Evolutionary conservation across 140 eudicot genomes (phyloP), one percentile per base, ranked within the genome.

Genomic region (Flaveria floridana): DNA sequence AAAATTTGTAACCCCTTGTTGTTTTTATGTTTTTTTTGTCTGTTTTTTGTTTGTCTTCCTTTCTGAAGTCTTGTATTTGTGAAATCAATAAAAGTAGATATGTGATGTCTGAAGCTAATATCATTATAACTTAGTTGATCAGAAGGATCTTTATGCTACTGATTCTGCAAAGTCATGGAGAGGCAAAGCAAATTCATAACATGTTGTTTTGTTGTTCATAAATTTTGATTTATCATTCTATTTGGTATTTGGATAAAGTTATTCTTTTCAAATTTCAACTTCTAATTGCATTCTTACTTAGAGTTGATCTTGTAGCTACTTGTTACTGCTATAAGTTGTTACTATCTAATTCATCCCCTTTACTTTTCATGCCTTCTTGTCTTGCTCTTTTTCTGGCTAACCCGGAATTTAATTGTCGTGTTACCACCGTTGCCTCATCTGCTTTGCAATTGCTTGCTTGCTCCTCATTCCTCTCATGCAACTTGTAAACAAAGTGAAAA

Each of bases 101-200:
- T 28, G 47, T 44, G 10, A 51, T 37, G 70, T 23, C 63, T 64
- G 20, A 71, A 59, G 18, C 69, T 73, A 73, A 73, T 42, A 48
- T 16, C 53, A 25, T 9, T 51, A 19, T 53, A 28, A 57, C 56
- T 1, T 73, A 68, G 73, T 20, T 68, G 58, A 41, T 69, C 5
- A 53, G 20, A 42, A 21, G 58, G 26, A 44, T 44, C 6, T 26
- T 61, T 47, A 20, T 19, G 25, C 21, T 13, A 44, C 26, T 16
- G 30, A 14, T 20, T 74, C 23, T 44, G 34, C 30, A 20, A 41
- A 61, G 69, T 30, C 48, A 7, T 15, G 56, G 46, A 2, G 50
- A 30, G 72, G 79, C 65, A 50, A 47, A 74, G 11, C 9, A 4
- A 14, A 7, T 42, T 57, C 15, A 42, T 73, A 21, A 58, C 42